Evolutionary conservation across 2,329 filamentous ascomycete genomes (phyloP).

Genomic region (Diplodia intermedia): DNA sequence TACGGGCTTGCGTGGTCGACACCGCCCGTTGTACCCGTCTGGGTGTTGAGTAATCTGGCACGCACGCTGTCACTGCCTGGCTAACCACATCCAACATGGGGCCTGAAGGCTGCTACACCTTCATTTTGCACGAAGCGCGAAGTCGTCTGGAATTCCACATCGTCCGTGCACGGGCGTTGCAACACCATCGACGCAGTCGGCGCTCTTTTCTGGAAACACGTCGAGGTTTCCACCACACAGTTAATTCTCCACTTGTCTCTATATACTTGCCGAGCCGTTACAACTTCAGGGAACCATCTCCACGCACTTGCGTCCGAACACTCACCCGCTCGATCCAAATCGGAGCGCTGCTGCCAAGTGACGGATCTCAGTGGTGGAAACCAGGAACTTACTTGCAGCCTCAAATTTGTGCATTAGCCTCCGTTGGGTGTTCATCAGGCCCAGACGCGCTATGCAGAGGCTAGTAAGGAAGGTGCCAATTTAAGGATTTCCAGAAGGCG

Average conservation of each 20-base stretch:
- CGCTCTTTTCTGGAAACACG: not conserved
- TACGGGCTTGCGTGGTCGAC: constrained; percentile 2
- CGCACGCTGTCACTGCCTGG: not conserved
- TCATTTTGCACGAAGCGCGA: not conserved
- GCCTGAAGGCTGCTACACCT: not conserved
- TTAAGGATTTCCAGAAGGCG: not conserved
- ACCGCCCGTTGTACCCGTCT: not conserved
- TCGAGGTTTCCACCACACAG: not conserved
- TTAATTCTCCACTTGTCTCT: not conserved
- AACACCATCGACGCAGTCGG: not conserved
- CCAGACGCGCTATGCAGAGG: constrained; percentile 8
- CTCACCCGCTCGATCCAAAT: not conserved
- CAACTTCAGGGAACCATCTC: not conserved
- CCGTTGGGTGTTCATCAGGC: constrained; percentile 11
- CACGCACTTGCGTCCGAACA: not conserved
- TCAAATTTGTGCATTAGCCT: constrained; percentile 16
- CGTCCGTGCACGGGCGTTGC: not conserved
- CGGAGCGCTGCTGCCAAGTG: not conserved
- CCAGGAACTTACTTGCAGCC: constrained; percentile 6
- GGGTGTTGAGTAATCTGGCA: not conserved
- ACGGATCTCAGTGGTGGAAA: not conserved
- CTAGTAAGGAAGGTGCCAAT: constrained; percentile 5
- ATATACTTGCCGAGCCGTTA: not conserved
- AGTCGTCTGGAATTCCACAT: not conserved
- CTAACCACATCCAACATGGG: not conserved